Conservation (phyloP, 108 stramenopile genomes). For the Schizochytrium sp. region DNA sequence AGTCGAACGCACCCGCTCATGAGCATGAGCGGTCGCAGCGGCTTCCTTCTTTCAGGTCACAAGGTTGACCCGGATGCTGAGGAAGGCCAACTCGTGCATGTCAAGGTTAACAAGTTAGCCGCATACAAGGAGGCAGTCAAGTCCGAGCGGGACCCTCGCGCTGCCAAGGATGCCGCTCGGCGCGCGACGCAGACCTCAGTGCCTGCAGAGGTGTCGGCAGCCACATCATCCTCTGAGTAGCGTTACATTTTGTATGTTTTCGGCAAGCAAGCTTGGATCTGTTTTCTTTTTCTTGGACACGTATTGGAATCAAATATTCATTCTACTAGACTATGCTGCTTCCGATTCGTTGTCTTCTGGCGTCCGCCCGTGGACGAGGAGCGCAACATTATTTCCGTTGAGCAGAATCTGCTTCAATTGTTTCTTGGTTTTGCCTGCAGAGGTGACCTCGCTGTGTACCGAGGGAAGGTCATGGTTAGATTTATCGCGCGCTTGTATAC, state of each 20-base stretch:
- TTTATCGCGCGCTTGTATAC: not conserved
- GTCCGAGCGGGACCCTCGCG: not conserved
- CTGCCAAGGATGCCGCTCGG: not conserved
- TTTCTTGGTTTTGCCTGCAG: slow-evolving; percentile 9
- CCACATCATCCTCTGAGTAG: too few species aligned
- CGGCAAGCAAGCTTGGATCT: too few species aligned
- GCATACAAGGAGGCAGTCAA: not conserved
- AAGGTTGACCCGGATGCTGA: slow-evolving; percentile 40
- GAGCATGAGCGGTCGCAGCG: slow-evolving; percentile 77
- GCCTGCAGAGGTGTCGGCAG: too few species aligned
- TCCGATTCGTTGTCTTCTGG: not conserved
- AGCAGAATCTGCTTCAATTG: slow-evolving; percentile 55
- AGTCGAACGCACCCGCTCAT: slow-evolving; percentile 79
- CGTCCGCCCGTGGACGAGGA: not conserved
- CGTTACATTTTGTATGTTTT: too few species aligned
- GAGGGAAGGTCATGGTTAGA: not conserved
- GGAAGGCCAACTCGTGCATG: not conserved
- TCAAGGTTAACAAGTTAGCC: not conserved
- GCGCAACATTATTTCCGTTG: slow-evolving; percentile 45
- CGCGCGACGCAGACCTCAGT: not conserved
- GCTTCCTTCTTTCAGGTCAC: slow-evolving; percentile 69
- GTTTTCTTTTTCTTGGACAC: too few species aligned
- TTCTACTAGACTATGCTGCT: too few species aligned
- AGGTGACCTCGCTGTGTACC: not conserved
- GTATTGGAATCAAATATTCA: too few species aligned